Percentiles rank a stretch among this genome's conserved stretches.
These are phyloP conservation scores for Citrus inodora DNA, from an alignment of 345 rosid genomes.

Conservation along the genomic window DNA sequence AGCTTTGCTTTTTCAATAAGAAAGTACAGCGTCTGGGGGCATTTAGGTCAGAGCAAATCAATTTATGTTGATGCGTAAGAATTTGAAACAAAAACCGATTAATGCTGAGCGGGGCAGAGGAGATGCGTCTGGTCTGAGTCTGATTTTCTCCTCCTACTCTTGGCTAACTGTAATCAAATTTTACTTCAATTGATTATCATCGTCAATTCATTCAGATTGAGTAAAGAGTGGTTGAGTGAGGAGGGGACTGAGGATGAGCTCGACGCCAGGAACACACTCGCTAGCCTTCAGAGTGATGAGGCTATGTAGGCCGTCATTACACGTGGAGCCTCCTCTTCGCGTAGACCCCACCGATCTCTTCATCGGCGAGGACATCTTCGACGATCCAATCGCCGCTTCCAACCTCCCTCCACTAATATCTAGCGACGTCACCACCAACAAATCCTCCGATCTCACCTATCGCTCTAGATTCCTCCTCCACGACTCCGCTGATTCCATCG, in stretches of 20 bases:
- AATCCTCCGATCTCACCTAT: constrained; percentile 63
- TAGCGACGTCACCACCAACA: constrained; percentile 18
- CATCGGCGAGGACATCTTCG: constrained; percentile 89
- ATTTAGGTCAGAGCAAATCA: neutral
- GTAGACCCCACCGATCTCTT: constrained; percentile 84
- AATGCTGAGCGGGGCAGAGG: too few species aligned
- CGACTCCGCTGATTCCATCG: constrained; percentile 74
- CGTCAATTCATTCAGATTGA: too few species aligned
- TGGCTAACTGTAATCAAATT: too few species aligned
- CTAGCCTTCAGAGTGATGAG: constrained; percentile 98
- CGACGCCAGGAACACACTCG: constrained; percentile 73
- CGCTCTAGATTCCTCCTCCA: constrained; percentile 61
- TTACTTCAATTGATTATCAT: too few species aligned
- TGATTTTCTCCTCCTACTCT: too few species aligned
- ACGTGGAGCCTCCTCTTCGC: constrained; percentile 79
- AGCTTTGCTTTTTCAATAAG: too few species aligned
- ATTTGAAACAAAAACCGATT: neutral
- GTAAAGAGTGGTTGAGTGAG: neutral
- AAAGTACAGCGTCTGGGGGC: neutral
- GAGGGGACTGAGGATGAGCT: constrained; percentile 37
- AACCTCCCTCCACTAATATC: constrained; percentile 47
- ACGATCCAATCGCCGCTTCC: constrained; percentile 70
- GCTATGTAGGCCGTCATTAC: constrained; percentile 84
- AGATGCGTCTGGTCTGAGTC: too few species aligned
- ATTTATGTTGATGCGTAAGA: neutral